phyloP scores from a whole-genome alignment of 202 grass and related monocot genomes.

The Setaria italica region DNA sequence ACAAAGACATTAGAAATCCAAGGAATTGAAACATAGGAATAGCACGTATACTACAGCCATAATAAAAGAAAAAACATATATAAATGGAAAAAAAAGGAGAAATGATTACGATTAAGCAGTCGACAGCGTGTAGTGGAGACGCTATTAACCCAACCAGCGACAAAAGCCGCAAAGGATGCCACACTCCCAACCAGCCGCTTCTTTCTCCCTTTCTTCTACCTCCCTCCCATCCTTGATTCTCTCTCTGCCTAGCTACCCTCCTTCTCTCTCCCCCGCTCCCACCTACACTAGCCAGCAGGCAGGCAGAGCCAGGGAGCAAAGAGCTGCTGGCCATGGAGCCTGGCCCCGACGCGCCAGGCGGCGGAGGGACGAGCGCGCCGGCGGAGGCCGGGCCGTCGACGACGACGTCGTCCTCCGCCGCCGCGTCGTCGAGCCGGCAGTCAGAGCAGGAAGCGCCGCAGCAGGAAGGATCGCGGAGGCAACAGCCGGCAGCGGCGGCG shows the following conservation, averaged over 20 bases:
- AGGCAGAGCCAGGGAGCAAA: background rate
- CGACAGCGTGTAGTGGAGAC: slow-evolving; percentile 72
- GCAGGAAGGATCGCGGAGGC: background rate
- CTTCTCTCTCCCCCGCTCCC: background rate
- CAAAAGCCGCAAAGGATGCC: slow-evolving; percentile 65
- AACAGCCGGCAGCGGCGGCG: background rate
- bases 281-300: slow-evolving; percentile 19
- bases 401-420: slow-evolving; percentile 9
- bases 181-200: slow-evolving; percentile 56
- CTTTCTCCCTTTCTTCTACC: slow-evolving; percentile 32
- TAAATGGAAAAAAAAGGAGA: slow-evolving; percentile 31
- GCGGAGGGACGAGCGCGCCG: slow-evolving; percentile 13
- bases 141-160: slow-evolving; percentile 60
- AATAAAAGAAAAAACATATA: background rate
- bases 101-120: slow-evolving; percentile 48
- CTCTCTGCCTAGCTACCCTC: background rate
- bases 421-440: slow-evolving; percentile 25
- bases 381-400: slow-evolving; percentile 42
- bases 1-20: background rate
- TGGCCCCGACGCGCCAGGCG: slow-evolving; percentile 47
- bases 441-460: background rate
- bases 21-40: background rate
- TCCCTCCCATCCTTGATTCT: slow-evolving; percentile 25
- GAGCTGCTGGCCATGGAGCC: slow-evolving; percentile 54
- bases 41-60: background rate